phyloP scores from a whole-genome alignment of 192 early-diverging fungal species.

The Rhizophagus sp. region DNA sequence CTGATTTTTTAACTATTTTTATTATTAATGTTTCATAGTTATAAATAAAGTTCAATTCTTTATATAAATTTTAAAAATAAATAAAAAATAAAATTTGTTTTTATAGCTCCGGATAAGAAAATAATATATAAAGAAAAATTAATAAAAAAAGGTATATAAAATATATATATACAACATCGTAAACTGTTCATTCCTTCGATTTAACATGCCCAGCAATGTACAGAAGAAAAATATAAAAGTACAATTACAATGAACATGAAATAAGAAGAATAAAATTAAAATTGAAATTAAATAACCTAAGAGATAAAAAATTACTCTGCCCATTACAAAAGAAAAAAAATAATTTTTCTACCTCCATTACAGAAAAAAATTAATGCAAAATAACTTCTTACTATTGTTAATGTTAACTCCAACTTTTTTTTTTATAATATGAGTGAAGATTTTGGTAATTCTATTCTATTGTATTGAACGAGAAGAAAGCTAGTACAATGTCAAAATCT shows the following conservation, averaged over 20 bases:
- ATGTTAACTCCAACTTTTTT: neutral
- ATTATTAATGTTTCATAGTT: no score
- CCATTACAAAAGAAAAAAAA: neutral
- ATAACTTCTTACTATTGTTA: neutral
- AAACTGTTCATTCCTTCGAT: neutral
- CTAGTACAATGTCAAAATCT: no score
- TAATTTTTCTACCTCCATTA: neutral
- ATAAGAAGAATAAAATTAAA: neutral
- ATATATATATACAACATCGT: neutral
- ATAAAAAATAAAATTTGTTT: no score
- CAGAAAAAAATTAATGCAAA: neutral
- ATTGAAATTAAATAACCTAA: neutral
- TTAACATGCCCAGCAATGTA: neutral
- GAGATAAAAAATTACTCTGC: neutral
- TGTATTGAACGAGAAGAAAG: neutral
- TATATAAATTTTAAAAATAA: no score
- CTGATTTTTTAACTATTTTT: no score
- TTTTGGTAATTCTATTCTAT: neutral
- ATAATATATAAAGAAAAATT: neutral
- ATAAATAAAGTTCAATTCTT: no score
- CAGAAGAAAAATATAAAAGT: neutral
- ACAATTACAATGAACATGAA: neutral
- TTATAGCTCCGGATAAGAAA: no score
- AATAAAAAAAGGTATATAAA: neutral
- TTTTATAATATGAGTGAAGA: neutral